These are phyloP conservation scores for Aspergillus novoparasiticus DNA, from an alignment of 2,329 filamentous ascomycete genomes.

Conservation along the genomic window DNA sequence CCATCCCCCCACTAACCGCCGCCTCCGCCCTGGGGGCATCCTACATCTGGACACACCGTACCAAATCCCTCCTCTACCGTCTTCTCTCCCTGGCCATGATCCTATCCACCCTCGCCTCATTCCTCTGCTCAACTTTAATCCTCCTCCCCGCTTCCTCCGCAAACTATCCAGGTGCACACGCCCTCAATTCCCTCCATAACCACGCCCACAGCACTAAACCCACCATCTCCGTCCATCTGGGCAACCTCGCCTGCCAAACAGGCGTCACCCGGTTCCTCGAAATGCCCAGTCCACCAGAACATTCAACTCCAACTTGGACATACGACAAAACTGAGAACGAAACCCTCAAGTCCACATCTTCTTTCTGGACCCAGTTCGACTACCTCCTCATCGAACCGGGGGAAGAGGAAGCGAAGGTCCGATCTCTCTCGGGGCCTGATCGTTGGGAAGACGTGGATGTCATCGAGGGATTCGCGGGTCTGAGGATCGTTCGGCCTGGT, in stretches of 20 bases:
- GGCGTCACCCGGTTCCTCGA: conserved; percentile 64
- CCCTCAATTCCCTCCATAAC: conserved; percentile 56
- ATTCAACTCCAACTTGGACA: conserved; percentile 43
- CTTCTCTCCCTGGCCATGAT: conserved; percentile 59
- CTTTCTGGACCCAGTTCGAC: conserved; percentile 62
- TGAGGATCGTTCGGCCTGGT: conserved; percentile 52
- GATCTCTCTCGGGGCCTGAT: conserved; percentile 41
- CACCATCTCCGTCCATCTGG: conserved; percentile 53
- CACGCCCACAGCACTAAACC: conserved; percentile 31
- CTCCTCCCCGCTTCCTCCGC: conserved; percentile 80
- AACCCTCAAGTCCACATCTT: conserved; percentile 47
- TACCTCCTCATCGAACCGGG: conserved; percentile 58
- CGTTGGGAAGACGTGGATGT: conserved; percentile 56
- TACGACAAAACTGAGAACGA: conserved; percentile 65
- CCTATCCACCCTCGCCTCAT: conserved; percentile 62
- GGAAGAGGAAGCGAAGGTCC: conserved; percentile 23
- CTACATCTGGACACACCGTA: conserved; percentile 67
- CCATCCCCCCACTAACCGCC: conserved; percentile 77
- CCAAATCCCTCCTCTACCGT: conserved; percentile 61
- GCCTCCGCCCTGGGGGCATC: conserved; percentile 73
- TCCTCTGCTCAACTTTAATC: conserved; percentile 65
- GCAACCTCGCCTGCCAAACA: conserved; percentile 65
- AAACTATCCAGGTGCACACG: conserved; percentile 91
- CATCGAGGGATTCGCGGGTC: conserved; percentile 55
- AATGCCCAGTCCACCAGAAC: conserved; percentile 27